Base-by-base conservation (phyloP, 768 basidiomycete genomes). In the Termitomyces sp. region DNA sequence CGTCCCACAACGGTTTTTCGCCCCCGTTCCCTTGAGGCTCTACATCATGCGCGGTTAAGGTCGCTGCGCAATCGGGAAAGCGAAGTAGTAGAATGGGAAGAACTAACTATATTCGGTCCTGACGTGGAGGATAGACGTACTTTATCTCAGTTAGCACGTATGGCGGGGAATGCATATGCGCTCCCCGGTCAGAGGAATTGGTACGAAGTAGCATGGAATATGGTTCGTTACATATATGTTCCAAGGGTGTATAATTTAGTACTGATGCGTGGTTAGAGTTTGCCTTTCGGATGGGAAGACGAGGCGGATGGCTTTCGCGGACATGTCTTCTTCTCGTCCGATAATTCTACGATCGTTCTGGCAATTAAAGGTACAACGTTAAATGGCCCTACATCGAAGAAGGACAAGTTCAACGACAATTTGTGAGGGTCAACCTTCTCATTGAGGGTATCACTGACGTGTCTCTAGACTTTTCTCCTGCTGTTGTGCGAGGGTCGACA, bases 331-430 rank as follows among this genome's bases (percentile, higher is more conserved):
- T 75, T 86, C 41, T 84, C 87, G 12, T 78, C 81, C 11, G 84
- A 87, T 67, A 94, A 96, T 67, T 79, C 84, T 10, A 95, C 92
- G 0, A 79, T 93, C 57, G 81, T 98, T 10, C 80, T 98, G 31
- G 83, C 92, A 43, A 91, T 98, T 71, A 98, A 98, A 66, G 81
- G 81, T 4, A 98, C 95, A 0, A 92, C 92, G 0, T 70, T 95
- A 0, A 81, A 82, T 60, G 94, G 94, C 2, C 85, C 88, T 14
- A 96, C 96, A 12, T 90, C 90, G 50, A 90, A 84, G 75, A 85
- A 89, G 65, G 96, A 98, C 73, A 95, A 93, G 73, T 87, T 87
- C 67, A 98, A 98, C 70, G 95, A 97, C 71, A 92, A 92, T 64
- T 64, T 92, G 69, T 80, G 56, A 17, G 75, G 64, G n/a, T 14